These are phyloP conservation scores for Russula earlei DNA, from an alignment of 768 basidiomycete species.

Conservation along the genomic window DNA sequence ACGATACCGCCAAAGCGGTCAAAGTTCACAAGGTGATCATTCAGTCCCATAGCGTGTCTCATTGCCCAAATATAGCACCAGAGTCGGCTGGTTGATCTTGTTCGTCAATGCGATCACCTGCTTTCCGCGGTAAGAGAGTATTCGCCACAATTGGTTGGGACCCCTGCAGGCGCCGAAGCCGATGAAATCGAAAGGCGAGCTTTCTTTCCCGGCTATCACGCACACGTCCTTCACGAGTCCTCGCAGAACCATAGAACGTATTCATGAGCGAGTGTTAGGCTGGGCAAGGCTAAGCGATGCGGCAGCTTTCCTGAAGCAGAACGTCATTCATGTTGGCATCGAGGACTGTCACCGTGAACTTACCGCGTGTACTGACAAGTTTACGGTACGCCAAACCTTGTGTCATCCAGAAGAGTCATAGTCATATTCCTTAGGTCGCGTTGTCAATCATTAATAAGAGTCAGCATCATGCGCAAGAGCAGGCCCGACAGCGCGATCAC, in stretches of 20 bases:
- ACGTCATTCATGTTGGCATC: slow-evolving; percentile 35
- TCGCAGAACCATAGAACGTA: background rate
- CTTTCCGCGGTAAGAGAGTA: slow-evolving; percentile 6
- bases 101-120: background rate
- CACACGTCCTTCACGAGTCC: background rate
- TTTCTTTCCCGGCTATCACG: background rate
- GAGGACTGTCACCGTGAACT: slow-evolving; percentile 32
- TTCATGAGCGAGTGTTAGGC: background rate
- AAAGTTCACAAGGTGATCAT: slow-evolving; percentile 2
- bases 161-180: background rate
- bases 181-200: slow-evolving; percentile 8
- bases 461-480: background rate
- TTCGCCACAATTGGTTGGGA: background rate
- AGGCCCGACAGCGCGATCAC: background rate
- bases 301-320: slow-evolving; percentile 27
- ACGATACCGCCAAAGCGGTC: background rate
- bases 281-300: background rate
- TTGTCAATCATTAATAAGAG: background rate
- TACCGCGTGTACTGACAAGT: slow-evolving; percentile 30
- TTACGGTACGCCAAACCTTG: slow-evolving; percentile 27
- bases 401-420: background rate
- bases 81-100: background rate
- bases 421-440: background rate
- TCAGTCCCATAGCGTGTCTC: background rate
- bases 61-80: background rate